These are phyloP conservation scores for Chlorella sp. DNA, from an alignment of 139 green algal species.

Conservation along the genomic window DNA sequence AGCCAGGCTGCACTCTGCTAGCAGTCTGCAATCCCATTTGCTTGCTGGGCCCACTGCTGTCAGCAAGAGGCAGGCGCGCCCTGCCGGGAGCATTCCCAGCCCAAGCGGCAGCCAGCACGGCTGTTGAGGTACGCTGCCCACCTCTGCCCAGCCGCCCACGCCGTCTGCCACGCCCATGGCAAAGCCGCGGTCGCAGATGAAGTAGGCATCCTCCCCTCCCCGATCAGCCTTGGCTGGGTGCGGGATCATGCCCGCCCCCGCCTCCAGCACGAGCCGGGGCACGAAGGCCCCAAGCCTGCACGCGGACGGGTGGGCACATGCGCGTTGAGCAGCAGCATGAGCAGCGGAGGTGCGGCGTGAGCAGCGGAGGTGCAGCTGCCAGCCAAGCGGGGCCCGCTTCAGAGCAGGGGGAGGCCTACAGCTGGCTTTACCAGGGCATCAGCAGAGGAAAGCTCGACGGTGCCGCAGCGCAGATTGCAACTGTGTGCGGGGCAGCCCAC, in stretches of 20 bases:
- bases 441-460: too few species aligned
- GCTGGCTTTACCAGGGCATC: too few species aligned
- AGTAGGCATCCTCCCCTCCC: slow-evolving; percentile 90
- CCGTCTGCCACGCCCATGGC: slow-evolving; percentile 88
- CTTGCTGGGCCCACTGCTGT: too few species aligned
- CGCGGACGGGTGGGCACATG: neutral
- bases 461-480: too few species aligned
- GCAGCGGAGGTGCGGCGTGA: too few species aligned
- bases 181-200: slow-evolving; percentile 65
- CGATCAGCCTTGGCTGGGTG: slow-evolving; percentile 85
- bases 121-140: too few species aligned
- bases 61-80: neutral
- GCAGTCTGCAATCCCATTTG: neutral
- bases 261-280: slow-evolving; percentile 50
- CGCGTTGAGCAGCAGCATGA: neutral
- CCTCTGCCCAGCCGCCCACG: slow-evolving; percentile 85
- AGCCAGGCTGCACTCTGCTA: neutral
- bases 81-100: too few species aligned
- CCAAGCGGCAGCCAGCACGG: too few species aligned
- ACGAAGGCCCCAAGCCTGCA: slow-evolving; percentile 18
- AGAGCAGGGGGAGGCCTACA: too few species aligned
- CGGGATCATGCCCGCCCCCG: slow-evolving; percentile 80
- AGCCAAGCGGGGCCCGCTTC: too few species aligned
- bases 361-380: neutral
- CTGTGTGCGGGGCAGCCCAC: too few species aligned